Conservation (phyloP, 225 moss, liverwort and hornwort species). For the Pleurozium schreberi region DNA sequence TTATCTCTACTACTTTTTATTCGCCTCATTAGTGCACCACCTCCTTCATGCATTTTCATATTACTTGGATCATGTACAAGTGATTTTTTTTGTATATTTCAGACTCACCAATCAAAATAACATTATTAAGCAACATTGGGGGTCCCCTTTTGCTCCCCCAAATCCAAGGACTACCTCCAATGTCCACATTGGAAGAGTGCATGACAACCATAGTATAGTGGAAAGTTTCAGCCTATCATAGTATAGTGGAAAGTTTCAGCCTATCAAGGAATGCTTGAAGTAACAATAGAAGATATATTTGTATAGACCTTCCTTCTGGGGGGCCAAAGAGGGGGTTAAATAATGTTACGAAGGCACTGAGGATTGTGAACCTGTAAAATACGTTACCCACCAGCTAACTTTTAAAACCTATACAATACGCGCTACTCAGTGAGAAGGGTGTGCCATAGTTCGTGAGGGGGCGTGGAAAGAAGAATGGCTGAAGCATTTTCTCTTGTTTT, state of each 20-base stretch:
- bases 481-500: conserved; percentile 62
- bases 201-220: background rate
- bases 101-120: background rate
- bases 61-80: background rate
- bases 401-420: background rate
- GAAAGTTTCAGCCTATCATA: background rate
- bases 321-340: background rate
- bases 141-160: too few species aligned
- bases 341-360: background rate
- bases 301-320: background rate
- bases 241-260: too few species aligned
- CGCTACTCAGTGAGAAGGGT: conserved; percentile 31
- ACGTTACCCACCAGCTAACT: background rate
- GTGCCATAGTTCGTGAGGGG: conserved; percentile 69
- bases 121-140: background rate
- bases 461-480: conserved; percentile 51
- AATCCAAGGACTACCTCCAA: background rate
- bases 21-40: background rate
- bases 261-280: too few species aligned
- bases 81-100: too few species aligned
- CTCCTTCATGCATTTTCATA: background rate
- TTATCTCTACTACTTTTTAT: background rate
- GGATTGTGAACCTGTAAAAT: background rate
- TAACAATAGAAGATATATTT: background rate
- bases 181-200: background rate